phyloP scores from a whole-genome alignment of 116 monocot species.

The Phalaenopsis hybrid region DNA sequence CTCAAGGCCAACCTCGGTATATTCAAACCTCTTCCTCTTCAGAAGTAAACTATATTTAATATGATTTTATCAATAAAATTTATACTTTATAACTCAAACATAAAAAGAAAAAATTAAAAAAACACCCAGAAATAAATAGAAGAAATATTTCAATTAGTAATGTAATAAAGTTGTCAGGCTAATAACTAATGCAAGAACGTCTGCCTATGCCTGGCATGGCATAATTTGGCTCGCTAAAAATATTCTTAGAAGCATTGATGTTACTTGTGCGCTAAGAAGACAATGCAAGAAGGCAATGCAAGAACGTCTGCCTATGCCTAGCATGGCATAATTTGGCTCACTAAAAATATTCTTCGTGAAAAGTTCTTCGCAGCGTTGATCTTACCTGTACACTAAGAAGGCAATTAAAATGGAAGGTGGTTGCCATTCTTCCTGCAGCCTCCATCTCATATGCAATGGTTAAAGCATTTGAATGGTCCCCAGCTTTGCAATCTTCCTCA shows the following conservation, averaged over 20 bases:
- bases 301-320: neutral
- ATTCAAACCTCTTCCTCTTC: neutral
- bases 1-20: neutral
- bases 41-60: neutral
- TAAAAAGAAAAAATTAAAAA: neutral
- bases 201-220: neutral
- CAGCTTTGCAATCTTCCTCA: slow-evolving; percentile 93
- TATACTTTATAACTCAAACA: neutral
- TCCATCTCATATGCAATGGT: slow-evolving; percentile 99
- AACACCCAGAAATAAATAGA: neutral
- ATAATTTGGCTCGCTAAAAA: neutral
- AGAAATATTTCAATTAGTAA: neutral
- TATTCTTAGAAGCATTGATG: neutral
- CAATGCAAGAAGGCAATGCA: slow-evolving; percentile 24
- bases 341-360: slow-evolving; percentile 5
- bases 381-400: slow-evolving; percentile 93
- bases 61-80: neutral
- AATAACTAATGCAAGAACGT: slow-evolving; percentile 1
- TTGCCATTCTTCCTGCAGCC: slow-evolving; percentile 98
- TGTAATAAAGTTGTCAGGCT: neutral
- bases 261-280: slow-evolving; percentile 93
- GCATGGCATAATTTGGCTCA: neutral
- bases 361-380: neutral
- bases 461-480: slow-evolving; percentile 96
- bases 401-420: slow-evolving; percentile 96